These are phyloP conservation scores for Diaporthe citriasiana DNA, from an alignment of 2,329 filamentous ascomycete species.

Conservation along the genomic window DNA sequence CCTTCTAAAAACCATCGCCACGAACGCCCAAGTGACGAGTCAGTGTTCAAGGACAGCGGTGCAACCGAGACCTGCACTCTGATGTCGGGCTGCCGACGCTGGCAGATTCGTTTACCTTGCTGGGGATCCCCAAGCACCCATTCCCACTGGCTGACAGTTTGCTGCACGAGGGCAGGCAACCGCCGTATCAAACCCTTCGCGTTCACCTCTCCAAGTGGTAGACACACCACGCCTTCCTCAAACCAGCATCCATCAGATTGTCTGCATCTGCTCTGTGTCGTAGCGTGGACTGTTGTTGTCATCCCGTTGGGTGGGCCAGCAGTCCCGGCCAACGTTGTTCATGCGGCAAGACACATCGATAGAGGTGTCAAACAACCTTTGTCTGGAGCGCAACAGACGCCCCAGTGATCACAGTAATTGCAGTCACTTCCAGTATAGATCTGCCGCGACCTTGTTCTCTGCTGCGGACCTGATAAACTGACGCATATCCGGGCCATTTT, in stretches of 20 bases:
- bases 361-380: slow-evolving; percentile 4
- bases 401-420: not conserved
- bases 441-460: slow-evolving; percentile 66
- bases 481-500: slow-evolving; percentile 65
- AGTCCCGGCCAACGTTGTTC: not conserved
- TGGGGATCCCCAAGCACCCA: slow-evolving; percentile 5
- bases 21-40: slow-evolving; percentile 24
- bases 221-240: slow-evolving; percentile 3
- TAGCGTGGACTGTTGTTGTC: not conserved
- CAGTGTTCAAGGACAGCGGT: slow-evolving; percentile 10
- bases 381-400: slow-evolving; percentile 19
- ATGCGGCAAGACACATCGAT: slow-evolving; percentile 12
- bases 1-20: slow-evolving; percentile 41
- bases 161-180: not conserved
- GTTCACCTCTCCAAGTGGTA: not conserved
- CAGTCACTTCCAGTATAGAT: slow-evolving; percentile 71
- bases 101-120: slow-evolving; percentile 1
- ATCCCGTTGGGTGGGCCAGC: not conserved
- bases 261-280: not conserved
- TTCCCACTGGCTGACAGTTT: not conserved
- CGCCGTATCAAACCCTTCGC: not conserved
- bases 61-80: not conserved
- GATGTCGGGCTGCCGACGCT: slow-evolving; percentile 5
- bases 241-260: not conserved
- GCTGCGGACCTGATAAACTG: slow-evolving; percentile 74